Evolutionary conservation across 306 rosid genomes (phyloP), one percentile per base, ranked within the genome.

Genomic region (Chamaecrista fasciculata): DNA sequence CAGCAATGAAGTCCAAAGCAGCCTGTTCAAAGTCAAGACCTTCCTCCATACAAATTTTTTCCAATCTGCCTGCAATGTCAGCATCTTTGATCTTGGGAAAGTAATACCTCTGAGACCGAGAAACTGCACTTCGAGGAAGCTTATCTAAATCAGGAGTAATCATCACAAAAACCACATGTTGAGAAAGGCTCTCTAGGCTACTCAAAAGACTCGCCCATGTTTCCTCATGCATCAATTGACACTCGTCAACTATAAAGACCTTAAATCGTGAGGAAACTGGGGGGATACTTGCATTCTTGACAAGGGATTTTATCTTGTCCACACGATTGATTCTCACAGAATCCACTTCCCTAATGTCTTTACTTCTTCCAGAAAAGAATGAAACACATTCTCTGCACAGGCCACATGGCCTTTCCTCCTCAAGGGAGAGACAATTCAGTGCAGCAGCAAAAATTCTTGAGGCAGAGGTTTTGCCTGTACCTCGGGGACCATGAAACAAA

Each of bases 391-490:
- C 91, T 49, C 82, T 73, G 71, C 97, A 91, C 51, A 79, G 29
- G 44, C 96, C 90, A 66, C 96, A 91, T 19, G 97, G 97, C 79
- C 79, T 80, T 71, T 80, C 73, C 68, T 75, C 84, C 77, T 77
- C 79, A 25, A 40, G 20, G 23, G 91, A 77, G 67, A 83, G 85
- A 46, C 97, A 91, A 87, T 91, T 89, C 66, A 91, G 72, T 10
- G 97, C 94, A 9, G 91, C 93, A 59, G 96, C 94, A 79, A 91
- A 91, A 61, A 89, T 83, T 69, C 90, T 86, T 3, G 96, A 78
- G 14, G 94, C 88, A 15, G 91, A 89, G 51, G 96, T 91, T 81
- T 91, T 91, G 63, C 97, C 97, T 0, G 97, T 89, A 18, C 97
- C 97, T 10, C 91, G 87, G 0, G 94, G 94, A 58, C 97, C 97